Evolutionary conservation across 305 asterid species (phyloP), one percentile per base, ranked within the genome.

Genomic region (Fraxinus xanthoxyloides): DNA sequence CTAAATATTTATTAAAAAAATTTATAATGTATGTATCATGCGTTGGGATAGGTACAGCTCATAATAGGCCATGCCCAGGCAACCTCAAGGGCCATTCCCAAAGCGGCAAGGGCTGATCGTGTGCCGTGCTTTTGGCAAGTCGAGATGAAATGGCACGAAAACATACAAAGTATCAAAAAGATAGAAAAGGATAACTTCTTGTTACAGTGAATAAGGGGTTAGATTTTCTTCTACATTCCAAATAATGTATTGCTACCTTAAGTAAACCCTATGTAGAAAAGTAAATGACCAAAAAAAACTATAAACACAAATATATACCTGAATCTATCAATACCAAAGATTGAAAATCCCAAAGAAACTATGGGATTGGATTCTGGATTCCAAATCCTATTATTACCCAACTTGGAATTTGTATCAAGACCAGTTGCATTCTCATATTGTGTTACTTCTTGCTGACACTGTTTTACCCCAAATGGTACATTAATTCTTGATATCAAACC

Each of bases 401-500:
- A 78, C 65, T 78, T 79, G 69, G 86, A 84, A 77, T 75, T 82
- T 31, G 48, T 54, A 83, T 85, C 85, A 24, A 79, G 80, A 63
- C 72, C 72, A 15, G 77, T 10, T 10, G 12, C 73, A 61, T 61
- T 61, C 72, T 81, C 86, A 35, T 83, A 80, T 67, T 77, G 77
- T 19, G 84, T 84, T 24, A 80, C 54, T 80, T 83, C 86, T 76
- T 83, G 80, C 46, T 82, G 83, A 87, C 99, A 95, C 24, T 80
- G 84, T 46, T 87, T 88, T 8, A 95, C 94, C 70, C 99, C 98
- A 79, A 87, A 85, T 0, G 98, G 99, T 5, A 67, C 91, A 38
- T 87, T 31, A 4, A 70, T 76, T 26, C 84, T 54, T 69, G 90
- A 63, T 72, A 73, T 78, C 67, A 77, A 80, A 81, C 85, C 90